A percentile compares a stretch with the other conserved stretches of the same genome.
These are phyloP conservation scores for Pyrus hybrid DNA, from an alignment of 331 rosid genomes.

Conservation along the genomic window DNA sequence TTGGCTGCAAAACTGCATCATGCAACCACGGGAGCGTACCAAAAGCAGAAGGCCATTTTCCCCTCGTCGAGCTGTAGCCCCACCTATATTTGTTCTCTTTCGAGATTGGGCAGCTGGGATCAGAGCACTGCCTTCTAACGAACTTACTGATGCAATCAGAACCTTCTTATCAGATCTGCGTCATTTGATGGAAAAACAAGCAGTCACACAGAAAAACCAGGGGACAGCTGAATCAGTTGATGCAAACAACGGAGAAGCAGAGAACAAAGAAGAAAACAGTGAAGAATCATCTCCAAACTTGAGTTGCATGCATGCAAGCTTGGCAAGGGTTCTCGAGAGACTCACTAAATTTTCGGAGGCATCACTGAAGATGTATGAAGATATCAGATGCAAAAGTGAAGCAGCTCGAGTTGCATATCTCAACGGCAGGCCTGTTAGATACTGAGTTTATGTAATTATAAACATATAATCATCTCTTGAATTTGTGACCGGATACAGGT, in stretches of 20 bases:
- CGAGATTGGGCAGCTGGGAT: constrained; percentile 85
- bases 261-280: constrained; percentile 31
- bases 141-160: constrained; percentile 61
- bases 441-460: constrained; percentile 16
- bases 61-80: constrained; percentile 84
- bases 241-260: constrained; percentile 29
- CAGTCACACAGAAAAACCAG: constrained; percentile 36
- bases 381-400: constrained; percentile 64
- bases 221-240: constrained; percentile 30
- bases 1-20: constrained; percentile 77
- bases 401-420: constrained; percentile 51
- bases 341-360: constrained; percentile 83
- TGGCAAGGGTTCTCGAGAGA: constrained; percentile 69
- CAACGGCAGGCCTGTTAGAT: constrained; percentile 30
- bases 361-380: constrained; percentile 87
- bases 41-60: constrained; percentile 67
- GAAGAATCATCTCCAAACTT: constrained; percentile 40
- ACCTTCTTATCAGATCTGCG: constrained; percentile 54
- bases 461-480: constrained; percentile 4
- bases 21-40: constrained; percentile 61
- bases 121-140: constrained; percentile 64
- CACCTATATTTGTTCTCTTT: constrained; percentile 72
- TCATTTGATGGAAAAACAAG: constrained; percentile 39
- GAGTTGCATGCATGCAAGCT: constrained; percentile 52
- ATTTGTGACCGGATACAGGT: constrained; percentile 15